Evolutionary conservation across 225 moss, liverwort and hornwort genomes (phyloP), one percentile per base, ranked within the genome.

Genomic region (Lunularia cruciata): DNA sequence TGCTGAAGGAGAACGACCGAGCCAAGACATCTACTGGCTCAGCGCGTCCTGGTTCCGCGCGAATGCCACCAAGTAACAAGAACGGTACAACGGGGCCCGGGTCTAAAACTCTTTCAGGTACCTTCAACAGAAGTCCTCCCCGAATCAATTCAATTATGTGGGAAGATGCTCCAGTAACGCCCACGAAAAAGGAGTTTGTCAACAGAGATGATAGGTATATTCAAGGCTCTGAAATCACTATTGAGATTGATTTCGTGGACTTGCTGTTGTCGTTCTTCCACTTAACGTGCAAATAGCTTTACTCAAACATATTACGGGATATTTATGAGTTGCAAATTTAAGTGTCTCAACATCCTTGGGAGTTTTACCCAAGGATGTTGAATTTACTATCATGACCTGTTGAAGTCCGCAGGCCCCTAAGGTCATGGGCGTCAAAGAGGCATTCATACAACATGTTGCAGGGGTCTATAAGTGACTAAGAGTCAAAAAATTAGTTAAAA

Each of bases 141-240:
- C 78, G 75, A 68, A 75, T 82, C 63, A 82, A 74, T 68, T 70
- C 77, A 57, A 19, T 74, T 37, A 61, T 73, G 54, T 81, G 81
- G 81, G 74, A 81, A 57, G 77, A 77, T 69, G 39, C 70, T 67
- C 81, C 73, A 20, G 65, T 57, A 8, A 67, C 77, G 45, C 73
- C 64, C 36, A 69, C 64, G 73, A 73, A 63, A 74, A 34, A 38
- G 54, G 45, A 36, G 54, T 65, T 25, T 47, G 16, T 52, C 25
- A 60, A 74, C 39, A 72, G 81, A 77, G 81, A 81, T 52, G 81
- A 77, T 59, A 77, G 81, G 81, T 81, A 74, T 27, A 32, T 61
- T 64, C 52, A 65, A 43, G 40, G 56, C 42, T 57, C 57, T 69
- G 39, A 30, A 34, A 18, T 63, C 26, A 27, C 16, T 39, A 26